Evolutionary conservation across 352 stramenopile genomes (phyloP).

Genomic region (Pythium sp.): DNA sequence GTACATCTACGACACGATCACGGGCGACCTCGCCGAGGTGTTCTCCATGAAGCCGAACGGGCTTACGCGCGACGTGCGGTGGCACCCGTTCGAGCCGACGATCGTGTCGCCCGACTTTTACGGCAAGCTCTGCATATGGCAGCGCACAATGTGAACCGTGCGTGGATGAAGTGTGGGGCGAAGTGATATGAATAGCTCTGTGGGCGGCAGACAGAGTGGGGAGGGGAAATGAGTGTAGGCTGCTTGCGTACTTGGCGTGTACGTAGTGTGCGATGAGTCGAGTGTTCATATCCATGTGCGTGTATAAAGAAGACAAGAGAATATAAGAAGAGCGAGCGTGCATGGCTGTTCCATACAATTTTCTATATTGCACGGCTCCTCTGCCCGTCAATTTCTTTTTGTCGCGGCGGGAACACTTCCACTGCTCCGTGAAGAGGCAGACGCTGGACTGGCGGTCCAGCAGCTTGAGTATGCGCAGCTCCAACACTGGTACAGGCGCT

Average conservation of each 20-base stretch:
- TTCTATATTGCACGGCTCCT: too few species aligned
- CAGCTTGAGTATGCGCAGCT: constrained; percentile 75
- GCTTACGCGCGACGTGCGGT: constrained; percentile 80
- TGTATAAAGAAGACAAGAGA: constrained; percentile 3
- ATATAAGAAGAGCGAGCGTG: neutral
- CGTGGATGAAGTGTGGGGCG: neutral
- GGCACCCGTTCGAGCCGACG: constrained; percentile 78
- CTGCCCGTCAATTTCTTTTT: too few species aligned
- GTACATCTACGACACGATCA: constrained; percentile 81
- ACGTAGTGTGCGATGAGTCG: neutral
- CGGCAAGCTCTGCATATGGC: constrained; percentile 82
- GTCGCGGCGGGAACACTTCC: constrained; percentile 43
- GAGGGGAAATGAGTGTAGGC: neutral
- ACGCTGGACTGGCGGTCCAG: constrained; percentile 62
- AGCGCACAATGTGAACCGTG: constrained; percentile 29
- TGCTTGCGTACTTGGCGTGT: neutral
- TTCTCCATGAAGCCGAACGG: constrained; percentile 80
- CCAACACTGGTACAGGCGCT: constrained; percentile 8
- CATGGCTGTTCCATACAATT: neutral
- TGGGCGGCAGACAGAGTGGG: neutral
- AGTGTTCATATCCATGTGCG: neutral
- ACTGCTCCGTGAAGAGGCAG: constrained; percentile 75
- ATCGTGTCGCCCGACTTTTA: constrained; percentile 87
- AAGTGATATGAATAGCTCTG: neutral
- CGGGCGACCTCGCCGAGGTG: constrained; percentile 68